Evolutionary conservation across 1,139 yeast species (phyloP), one percentile per base, ranked within the genome.

Genomic region (Suhomyces bokatorum): DNA sequence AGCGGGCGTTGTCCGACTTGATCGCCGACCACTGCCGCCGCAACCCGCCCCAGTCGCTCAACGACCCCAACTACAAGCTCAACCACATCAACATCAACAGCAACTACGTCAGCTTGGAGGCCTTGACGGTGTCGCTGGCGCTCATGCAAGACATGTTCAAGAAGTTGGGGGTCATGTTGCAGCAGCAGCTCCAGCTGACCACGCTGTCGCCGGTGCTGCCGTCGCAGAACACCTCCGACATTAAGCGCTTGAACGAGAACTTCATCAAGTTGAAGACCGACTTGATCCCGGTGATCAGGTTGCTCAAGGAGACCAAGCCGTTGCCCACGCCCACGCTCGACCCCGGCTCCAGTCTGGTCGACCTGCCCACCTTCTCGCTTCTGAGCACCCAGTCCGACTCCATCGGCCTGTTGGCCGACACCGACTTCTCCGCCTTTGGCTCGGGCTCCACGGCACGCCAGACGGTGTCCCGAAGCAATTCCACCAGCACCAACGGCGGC

Each of bases 311-410:
- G 47, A 69, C 73, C 28, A 79, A 80, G 55, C 84, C 84, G 3
- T 64, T 80, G 32, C 85, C 85, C 0, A 76, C 81, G 0, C 84
- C 85, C 3, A 76, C 80, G 1, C 53, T 73, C 33, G 78, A 53
- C 37, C 73, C 76, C 0, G 71, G 74, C 3, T 57, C 66, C 5
- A 56, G 63, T 2, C 50, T 58, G 6, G 49, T 63, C 32, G 69
- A 67, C 22, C 69, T 73, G 33, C 76, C 76, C 5, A 65, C 73
- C 0, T 58, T 56, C 35, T 61, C 70, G 5, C 39, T 61, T n/a
- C 56, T 59, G 46, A 58, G 62, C 29, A 31, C 43, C 11, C 54
- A 47, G 20, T 47, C 52, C 3, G 55, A 53, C 12, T 20, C 32
- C 17, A 15, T 31, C 4, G 44, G 50, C 24, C 42, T 50, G 32